Percentiles rank a stretch among this genome's conserved stretches.
Evolutionary conservation across 371 early-diverging fungal genomes (phyloP).

Genomic region (Batkoa obscura): DNA sequence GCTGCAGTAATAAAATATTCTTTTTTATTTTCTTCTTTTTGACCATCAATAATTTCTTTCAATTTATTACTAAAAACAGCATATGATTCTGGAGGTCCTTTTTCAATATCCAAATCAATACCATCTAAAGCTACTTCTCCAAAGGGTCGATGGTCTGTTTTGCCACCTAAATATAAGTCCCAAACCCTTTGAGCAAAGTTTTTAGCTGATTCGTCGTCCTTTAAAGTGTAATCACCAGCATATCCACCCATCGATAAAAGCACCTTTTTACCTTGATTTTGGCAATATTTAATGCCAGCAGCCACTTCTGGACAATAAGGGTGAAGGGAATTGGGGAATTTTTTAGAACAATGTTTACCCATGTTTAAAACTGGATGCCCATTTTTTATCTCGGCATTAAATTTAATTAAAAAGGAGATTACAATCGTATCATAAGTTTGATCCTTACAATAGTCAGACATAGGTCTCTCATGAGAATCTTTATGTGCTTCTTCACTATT

Average conservation of each 20-base stretch:
- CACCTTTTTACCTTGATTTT: conserved; percentile 34
- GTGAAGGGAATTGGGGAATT: conserved; percentile 26
- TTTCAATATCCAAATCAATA: conserved; percentile 52
- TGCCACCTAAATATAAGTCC: conserved; percentile 34
- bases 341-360: conserved; percentile 29
- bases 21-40: conserved; percentile 16
- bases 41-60: conserved; percentile 15
- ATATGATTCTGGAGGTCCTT: conserved; percentile 26
- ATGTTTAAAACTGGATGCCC: conserved; percentile 29
- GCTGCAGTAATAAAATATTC: conserved; percentile 45
- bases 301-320: conserved; percentile 35
- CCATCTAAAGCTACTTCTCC: conserved; percentile 41
- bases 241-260: conserved; percentile 50
- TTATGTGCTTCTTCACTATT: conserved; percentile 8
- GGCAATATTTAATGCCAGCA: conserved; percentile 38
- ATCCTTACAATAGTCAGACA: conserved; percentile 36
- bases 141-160: conserved; percentile 30
- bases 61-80: conserved; percentile 23
- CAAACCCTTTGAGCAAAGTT: conserved; percentile 37
- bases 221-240: conserved; percentile 37
- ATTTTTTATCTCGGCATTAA: conserved; percentile 18
- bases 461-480: conserved; percentile 13
- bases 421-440: conserved; percentile 29
- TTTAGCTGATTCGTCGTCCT: conserved; percentile 19
- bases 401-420: conserved; percentile 38